Base-by-base conservation (phyloP, 257 asterid species). In the Fraxinus excelsior region DNA sequence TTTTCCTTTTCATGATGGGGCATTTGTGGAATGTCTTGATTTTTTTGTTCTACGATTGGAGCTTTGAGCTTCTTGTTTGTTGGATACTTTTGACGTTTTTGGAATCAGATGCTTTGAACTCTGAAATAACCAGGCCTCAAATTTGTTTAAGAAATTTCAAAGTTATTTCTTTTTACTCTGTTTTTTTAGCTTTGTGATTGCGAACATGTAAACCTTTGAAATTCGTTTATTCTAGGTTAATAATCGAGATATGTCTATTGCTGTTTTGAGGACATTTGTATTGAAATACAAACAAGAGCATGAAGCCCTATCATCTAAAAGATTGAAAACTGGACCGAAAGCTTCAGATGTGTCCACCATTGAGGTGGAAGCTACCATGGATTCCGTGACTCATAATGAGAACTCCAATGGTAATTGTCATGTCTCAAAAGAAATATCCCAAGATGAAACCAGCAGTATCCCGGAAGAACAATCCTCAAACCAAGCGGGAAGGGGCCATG, bases 211-310 rank as follows among this genome's bases (percentile, higher is more conserved):
- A 78, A 49, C 60, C 49, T 81, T 44, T 74, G 78, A 74, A 67
- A 72, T 84, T 26, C 74, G 32, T 72, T 38, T 74, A 32, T 77
- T 67, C 35, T 91, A 96, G 99, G 98, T 96, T 76, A 91, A 96
- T 69, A 93, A 96, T 82, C 88, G 98, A 81, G 99, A 96, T 80
- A 88, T 96, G 93, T 96, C 99, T 23, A 87, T 96, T 81, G 97
- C 99, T 29, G 97, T 96, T 83, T 78, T 93, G 90, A 90, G 99
- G 87, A 80, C 91, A 58, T 93, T 91, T 87, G 79, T 96, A 74
- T 78, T 88, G 11, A 90, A 89, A 73, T 90, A 90, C 42, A 78
- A 86, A 73, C 85, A 85, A 83, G 98, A 96, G 84, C 97, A 93
- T 64, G 92, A 93, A 35, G 81, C 85, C 10, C 51, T 76, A 85